These are phyloP conservation scores for Coemansia sp. DNA, from an alignment of 192 early-diverging fungal species.

Conservation along the genomic window DNA sequence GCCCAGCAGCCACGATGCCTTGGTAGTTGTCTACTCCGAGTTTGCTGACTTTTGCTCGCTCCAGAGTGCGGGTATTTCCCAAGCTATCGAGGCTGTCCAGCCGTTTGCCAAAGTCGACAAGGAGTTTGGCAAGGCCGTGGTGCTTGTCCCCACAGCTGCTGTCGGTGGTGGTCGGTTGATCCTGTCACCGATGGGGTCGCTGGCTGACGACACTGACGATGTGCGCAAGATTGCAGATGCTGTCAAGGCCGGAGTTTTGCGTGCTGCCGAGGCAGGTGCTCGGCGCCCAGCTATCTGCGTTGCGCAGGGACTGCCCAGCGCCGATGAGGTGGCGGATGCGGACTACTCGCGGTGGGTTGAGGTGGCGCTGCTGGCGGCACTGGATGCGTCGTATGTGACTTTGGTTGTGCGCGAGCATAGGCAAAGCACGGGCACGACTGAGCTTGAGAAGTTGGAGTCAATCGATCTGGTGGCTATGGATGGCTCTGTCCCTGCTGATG, in stretches of 20 bases:
- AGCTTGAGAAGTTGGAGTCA: slow-evolving; percentile 55
- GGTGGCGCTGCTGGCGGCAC: slow-evolving; percentile 68
- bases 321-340: slow-evolving; percentile 27
- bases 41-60: slow-evolving; percentile 1
- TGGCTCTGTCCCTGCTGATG: slow-evolving; percentile 10
- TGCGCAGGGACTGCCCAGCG: slow-evolving; percentile 51
- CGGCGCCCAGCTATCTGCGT: slow-evolving; percentile 61
- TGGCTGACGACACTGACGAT: slow-evolving; percentile 77
- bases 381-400: slow-evolving; percentile 73
- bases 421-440: slow-evolving; percentile 36
- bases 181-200: slow-evolving; percentile 71
- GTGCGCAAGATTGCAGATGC: slow-evolving; percentile 71
- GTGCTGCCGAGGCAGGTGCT: slow-evolving; percentile 65
- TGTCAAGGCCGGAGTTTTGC: slow-evolving; percentile 64
- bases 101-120: slow-evolving; percentile 34
- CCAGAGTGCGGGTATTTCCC: neutral
- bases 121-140: slow-evolving; percentile 37
- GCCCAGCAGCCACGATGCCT: slow-evolving; percentile 22
- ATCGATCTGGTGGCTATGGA: slow-evolving; percentile 58
- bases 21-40: slow-evolving; percentile 34
- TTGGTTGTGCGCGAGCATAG: slow-evolving; percentile 77
- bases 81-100: slow-evolving; percentile 9
- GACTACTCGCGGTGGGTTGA: slow-evolving; percentile 72
- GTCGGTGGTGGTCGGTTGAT: slow-evolving; percentile 67
- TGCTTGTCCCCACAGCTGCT: slow-evolving; percentile 19